A percentile compares a stretch with the other conserved stretches of the same genome.
phyloP scores from a whole-genome alignment of 2,329 filamentous ascomycete genomes.

The Alternaria longipes region DNA sequence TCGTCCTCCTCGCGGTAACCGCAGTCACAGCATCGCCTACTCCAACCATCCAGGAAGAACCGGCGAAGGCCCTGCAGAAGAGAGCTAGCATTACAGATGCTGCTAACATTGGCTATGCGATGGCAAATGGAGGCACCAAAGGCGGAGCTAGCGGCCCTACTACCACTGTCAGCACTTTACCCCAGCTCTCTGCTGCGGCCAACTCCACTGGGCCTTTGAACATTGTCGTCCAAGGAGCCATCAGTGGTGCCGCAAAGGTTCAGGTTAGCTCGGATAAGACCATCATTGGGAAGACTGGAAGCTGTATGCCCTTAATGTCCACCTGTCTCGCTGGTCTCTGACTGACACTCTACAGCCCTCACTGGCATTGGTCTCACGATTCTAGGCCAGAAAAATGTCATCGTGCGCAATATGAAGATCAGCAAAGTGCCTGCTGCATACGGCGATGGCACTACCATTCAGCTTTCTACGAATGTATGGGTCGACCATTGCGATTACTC shows the following conservation, averaged over 20 bases:
- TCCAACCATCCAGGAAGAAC: constrained; percentile 15
- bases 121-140: constrained; percentile 61
- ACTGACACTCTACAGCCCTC: constrained; percentile 51
- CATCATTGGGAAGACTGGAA: constrained; percentile 51
- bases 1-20: constrained; percentile 19
- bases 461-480: constrained; percentile 65
- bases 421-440: constrained; percentile 64
- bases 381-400: constrained; percentile 65
- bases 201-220: constrained; percentile 29
- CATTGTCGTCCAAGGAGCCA: constrained; percentile 37
- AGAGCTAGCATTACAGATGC: constrained; percentile 27
- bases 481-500: constrained; percentile 73
- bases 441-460: constrained; percentile 68
- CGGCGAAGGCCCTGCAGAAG: constrained; percentile 20
- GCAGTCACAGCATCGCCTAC: constrained; percentile 25
- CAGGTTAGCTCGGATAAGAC: constrained; percentile 33
- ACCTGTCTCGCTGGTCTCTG: neutral
- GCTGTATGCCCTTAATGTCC: constrained; percentile 43
- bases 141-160: constrained; percentile 63
- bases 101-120: constrained; percentile 54
- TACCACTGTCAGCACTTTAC: constrained; percentile 63
- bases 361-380: constrained; percentile 62
- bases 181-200: constrained; percentile 61
- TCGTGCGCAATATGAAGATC: constrained; percentile 69
- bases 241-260: constrained; percentile 38